Evolutionary conservation across 2,329 filamentous ascomycete species (phyloP).

Genomic region (Aspergillus sp.): DNA sequence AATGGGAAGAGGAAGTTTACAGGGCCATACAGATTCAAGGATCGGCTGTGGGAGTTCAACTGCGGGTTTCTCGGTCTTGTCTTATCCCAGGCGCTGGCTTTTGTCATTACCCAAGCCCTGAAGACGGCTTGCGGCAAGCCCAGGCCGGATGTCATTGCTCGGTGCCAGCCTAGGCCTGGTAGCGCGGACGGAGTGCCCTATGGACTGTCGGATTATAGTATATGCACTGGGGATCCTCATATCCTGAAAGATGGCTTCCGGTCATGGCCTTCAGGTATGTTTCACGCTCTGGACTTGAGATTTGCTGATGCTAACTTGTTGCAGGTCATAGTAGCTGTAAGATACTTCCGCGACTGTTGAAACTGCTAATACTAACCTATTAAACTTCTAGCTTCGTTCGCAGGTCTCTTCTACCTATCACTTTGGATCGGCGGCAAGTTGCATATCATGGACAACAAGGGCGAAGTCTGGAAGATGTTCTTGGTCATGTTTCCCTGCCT

Average conservation of each 20-base stretch:
- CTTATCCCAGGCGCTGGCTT: slow-evolving; percentile 54
- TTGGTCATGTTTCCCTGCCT: slow-evolving; percentile 55
- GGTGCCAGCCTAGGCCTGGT: slow-evolving; percentile 46
- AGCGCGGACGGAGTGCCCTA: slow-evolving; percentile 38
- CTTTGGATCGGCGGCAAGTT: slow-evolving; percentile 61
- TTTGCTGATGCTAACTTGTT: slow-evolving; percentile 16
- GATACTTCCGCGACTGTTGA: background rate
- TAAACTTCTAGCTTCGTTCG: slow-evolving; percentile 52
- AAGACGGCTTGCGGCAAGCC: slow-evolving; percentile 62
- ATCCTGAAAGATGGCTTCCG: slow-evolving; percentile 60
- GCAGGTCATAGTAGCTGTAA: slow-evolving; percentile 25
- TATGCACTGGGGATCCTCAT: slow-evolving; percentile 52
- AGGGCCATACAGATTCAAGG: slow-evolving; percentile 53
- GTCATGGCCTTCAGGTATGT: slow-evolving; percentile 56
- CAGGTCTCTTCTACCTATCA: slow-evolving; percentile 59
- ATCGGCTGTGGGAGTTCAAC: slow-evolving; percentile 62
- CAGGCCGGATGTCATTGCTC: slow-evolving; percentile 58
- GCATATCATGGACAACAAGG: slow-evolving; percentile 59
- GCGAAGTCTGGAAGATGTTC: slow-evolving; percentile 60
- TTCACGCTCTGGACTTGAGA: background rate
- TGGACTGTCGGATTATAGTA: slow-evolving; percentile 47
- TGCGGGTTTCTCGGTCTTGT: slow-evolving; percentile 59
- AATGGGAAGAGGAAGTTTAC: slow-evolving; percentile 40
- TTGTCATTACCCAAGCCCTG: slow-evolving; percentile 57
- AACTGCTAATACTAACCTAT: slow-evolving; percentile 12